Evolutionary conservation across 2,329 filamentous ascomycete genomes (phyloP).

Genomic region (Biscogniauxia mediterranea): DNA sequence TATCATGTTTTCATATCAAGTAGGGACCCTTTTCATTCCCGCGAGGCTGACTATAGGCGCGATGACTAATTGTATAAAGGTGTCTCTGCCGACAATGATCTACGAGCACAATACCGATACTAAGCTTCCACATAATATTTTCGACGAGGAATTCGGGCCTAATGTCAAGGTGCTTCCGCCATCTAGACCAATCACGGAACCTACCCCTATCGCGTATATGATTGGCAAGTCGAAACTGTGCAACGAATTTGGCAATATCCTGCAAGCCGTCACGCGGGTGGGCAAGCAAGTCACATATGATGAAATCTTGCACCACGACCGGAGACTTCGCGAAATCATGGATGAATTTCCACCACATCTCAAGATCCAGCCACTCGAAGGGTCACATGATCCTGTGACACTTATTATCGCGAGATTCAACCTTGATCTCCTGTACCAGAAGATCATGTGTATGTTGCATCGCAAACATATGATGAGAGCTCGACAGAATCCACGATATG

Average conservation of each 20-base stretch:
- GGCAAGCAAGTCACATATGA: conserved; percentile 59
- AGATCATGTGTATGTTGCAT: conserved; percentile 85
- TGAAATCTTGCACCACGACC: conserved; percentile 62
- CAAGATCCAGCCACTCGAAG: conserved; percentile 70
- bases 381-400: conserved; percentile 76
- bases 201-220: conserved; percentile 76
- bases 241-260: conserved; percentile 67
- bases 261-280: conserved; percentile 61
- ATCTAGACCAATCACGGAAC: conserved; percentile 64
- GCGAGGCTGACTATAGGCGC: background rate
- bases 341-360: conserved; percentile 77
- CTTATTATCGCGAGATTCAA: conserved; percentile 83
- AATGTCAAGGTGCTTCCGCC: conserved; percentile 66
- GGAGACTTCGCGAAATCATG: conserved; percentile 58
- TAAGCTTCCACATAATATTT: conserved; percentile 71
- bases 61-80: conserved; percentile 27
- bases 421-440: conserved; percentile 82
- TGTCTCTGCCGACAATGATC: conserved; percentile 66
- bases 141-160: conserved; percentile 76
- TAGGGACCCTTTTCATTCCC: conserved; percentile 44
- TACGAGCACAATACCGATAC: conserved; percentile 74
- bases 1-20: conserved; percentile 74
- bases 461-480: conserved; percentile 81
- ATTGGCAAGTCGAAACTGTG: conserved; percentile 70
- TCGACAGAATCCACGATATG: conserved; percentile 75